A percentile compares a stretch with the other conserved stretches of the same genome.
phyloP scores from a whole-genome alignment of 164 flowering plant genomes.

The Protea cynaroides region DNA sequence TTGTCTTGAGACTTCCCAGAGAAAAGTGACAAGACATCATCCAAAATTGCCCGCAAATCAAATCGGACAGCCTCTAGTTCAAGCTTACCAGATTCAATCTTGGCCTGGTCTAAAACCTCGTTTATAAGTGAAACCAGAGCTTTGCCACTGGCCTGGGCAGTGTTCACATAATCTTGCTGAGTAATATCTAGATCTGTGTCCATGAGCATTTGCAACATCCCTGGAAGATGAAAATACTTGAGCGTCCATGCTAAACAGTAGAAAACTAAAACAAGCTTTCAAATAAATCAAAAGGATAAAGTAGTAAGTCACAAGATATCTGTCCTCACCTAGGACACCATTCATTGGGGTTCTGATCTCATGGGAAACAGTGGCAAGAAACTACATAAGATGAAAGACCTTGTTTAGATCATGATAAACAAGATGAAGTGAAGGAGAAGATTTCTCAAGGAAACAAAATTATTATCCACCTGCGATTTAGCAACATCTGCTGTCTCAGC shows the following conservation, averaged over 20 bases:
- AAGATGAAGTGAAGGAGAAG: background rate
- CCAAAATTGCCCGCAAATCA: slow-evolving; percentile 52
- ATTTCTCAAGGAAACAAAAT: background rate
- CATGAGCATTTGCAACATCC: slow-evolving; percentile 94
- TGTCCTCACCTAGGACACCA: slow-evolving; percentile 80
- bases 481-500: slow-evolving; percentile 97
- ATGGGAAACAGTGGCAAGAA: slow-evolving; percentile 97
- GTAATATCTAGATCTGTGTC: slow-evolving; percentile 84
- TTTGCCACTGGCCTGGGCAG: slow-evolving; percentile 91
- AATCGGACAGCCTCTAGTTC: slow-evolving; percentile 67
- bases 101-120: slow-evolving; percentile 81
- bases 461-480: slow-evolving; percentile 52
- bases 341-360: slow-evolving; percentile 99
- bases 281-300: background rate
- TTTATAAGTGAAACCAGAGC: slow-evolving; percentile 88
- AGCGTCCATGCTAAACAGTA: background rate
- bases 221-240: slow-evolving; percentile 28
- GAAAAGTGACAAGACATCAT: slow-evolving; percentile 65
- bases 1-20: slow-evolving; percentile 75
- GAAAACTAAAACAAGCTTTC: background rate
- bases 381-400: slow-evolving; percentile 41
- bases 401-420: background rate
- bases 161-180: slow-evolving; percentile 84
- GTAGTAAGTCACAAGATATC: background rate
- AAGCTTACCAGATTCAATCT: slow-evolving; percentile 69